Conservation (phyloP, 495 filamentous ascomycete genomes). For the Annulohypoxylon stygium region DNA sequence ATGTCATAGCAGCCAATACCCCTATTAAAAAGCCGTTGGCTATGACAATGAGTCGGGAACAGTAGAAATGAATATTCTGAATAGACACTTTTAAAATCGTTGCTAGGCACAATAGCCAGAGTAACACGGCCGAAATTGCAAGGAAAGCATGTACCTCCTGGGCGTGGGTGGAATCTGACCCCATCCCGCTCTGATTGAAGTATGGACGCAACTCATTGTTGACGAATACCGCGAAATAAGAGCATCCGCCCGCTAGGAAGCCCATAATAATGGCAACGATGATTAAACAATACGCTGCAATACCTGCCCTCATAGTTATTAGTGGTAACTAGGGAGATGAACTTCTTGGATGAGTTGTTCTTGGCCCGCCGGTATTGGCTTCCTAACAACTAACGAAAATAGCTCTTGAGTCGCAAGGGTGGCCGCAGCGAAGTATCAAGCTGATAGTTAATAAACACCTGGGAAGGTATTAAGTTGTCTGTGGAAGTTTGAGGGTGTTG, state of each 20-base stretch:
- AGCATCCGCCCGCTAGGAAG: neutral
- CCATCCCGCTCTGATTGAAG: constrained; percentile 10
- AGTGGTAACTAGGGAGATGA: neutral
- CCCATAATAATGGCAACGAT: neutral
- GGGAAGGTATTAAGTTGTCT: too few relatives aligned
- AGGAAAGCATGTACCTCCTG: constrained; percentile 2
- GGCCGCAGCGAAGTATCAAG: neutral
- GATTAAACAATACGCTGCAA: neutral
- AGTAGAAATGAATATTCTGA: neutral
- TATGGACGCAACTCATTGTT: constrained; percentile 21
- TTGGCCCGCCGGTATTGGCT: neutral
- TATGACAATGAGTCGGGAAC: neutral
- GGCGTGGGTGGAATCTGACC: neutral
- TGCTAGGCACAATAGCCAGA: neutral
- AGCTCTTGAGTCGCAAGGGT: neutral
- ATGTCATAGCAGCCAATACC: neutral
- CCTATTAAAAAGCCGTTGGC: neutral
- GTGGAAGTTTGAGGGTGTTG: too few relatives aligned
- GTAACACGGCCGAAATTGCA: constrained; percentile 1
- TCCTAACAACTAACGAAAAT: neutral
- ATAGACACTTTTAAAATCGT: neutral
- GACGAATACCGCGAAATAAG: constrained; percentile 27
- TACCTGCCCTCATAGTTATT: neutral
- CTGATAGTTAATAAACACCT: too few relatives aligned
- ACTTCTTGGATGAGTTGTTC: neutral